These are phyloP conservation scores for Elongisporangium undulatum DNA, from an alignment of 352 stramenopile genomes.

Conservation along the genomic window DNA sequence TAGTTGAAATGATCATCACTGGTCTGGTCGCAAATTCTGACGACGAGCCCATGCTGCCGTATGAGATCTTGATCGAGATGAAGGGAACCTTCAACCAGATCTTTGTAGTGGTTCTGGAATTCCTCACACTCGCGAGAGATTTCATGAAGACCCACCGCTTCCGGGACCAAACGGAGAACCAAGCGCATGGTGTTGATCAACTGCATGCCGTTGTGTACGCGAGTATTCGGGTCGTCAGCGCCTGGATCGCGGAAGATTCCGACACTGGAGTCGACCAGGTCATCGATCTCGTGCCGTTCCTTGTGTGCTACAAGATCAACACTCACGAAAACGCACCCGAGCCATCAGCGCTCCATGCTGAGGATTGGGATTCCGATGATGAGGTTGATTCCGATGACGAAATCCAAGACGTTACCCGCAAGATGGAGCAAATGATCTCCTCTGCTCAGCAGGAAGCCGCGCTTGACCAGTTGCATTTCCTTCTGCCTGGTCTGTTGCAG, in stretches of 20 bases:
- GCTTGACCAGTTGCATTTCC: constrained; percentile 78
- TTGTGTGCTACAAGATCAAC: constrained; percentile 54
- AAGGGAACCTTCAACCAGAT: constrained; percentile 65
- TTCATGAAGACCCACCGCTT: constrained; percentile 75
- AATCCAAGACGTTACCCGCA: constrained; percentile 31
- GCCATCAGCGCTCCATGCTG: not conserved
- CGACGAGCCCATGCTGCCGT: constrained; percentile 43
- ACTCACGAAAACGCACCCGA: not conserved
- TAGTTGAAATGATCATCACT: constrained; percentile 68
- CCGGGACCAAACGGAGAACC: constrained; percentile 29
- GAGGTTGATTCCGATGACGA: constrained; percentile 75
- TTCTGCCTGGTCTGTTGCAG: constrained; percentile 76
- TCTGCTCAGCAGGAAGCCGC: constrained; percentile 25
- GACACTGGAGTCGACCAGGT: constrained; percentile 65
- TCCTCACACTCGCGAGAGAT: constrained; percentile 59
- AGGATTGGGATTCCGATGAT: constrained; percentile 44
- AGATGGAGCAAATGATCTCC: constrained; percentile 25
- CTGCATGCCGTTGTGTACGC: constrained; percentile 74
- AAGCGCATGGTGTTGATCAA: constrained; percentile 34
- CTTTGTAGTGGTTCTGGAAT: constrained; percentile 68
- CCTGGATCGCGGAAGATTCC: constrained; percentile 82
- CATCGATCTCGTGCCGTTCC: constrained; percentile 70
- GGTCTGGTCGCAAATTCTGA: constrained; percentile 51
- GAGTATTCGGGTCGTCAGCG: constrained; percentile 67
- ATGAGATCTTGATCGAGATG: constrained; percentile 67